These are phyloP conservation scores for Rhododendron ferrugineum DNA, from an alignment of 148 eudicot genomes.

Conservation along the genomic window DNA sequence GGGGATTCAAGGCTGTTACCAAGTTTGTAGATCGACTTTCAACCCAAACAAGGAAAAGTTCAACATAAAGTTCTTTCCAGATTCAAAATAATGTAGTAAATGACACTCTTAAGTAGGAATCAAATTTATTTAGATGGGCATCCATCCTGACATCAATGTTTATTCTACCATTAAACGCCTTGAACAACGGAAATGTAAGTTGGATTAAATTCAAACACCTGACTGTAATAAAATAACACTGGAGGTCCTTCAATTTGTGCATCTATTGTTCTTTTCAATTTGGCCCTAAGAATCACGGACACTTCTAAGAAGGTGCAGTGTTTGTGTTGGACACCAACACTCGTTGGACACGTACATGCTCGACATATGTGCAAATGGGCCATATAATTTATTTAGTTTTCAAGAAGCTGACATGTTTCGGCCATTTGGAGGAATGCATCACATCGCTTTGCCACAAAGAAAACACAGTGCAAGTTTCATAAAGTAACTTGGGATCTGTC, in stretches of 20 bases:
- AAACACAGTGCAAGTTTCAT: not conserved
- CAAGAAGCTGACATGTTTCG: not conserved
- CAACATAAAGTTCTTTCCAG: not conserved
- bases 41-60: not conserved
- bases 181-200: not conserved
- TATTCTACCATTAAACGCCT: too few species aligned
- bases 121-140: not conserved
- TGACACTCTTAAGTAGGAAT: not conserved
- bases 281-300: not conserved
- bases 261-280: not conserved
- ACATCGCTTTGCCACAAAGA: not conserved
- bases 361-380: not conserved
- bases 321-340: not conserved
- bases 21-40: not conserved
- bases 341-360: not conserved
- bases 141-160: too few species aligned
- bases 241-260: not conserved
- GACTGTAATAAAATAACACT: not conserved
- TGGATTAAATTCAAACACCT: not conserved
- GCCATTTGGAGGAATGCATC: not conserved
- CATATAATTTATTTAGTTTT: not conserved
- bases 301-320: not conserved
- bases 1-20: not conserved
- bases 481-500: not conserved
- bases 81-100: too few species aligned